phyloP scores from a whole-genome alignment of 2,329 filamentous ascomycete species.

The Fusarium compactum region DNA sequence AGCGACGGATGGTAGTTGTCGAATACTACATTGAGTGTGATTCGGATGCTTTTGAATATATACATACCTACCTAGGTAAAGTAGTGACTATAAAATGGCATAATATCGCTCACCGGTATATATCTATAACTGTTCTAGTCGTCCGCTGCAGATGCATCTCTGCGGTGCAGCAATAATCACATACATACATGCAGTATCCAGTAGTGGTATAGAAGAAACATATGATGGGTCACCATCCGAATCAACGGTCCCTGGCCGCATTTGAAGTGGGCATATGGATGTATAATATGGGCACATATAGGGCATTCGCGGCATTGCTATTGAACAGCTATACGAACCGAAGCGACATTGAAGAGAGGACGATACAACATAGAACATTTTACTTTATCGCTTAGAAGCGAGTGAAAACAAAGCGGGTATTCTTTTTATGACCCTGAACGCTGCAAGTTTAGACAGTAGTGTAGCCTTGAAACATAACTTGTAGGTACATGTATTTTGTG shows the following conservation, averaged over 20 bases:
- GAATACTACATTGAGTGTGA: conserved; percentile 6
- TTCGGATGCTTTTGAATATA: conserved; percentile 4
- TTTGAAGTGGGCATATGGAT: conserved; percentile 1
- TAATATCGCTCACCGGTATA: conserved; percentile 4
- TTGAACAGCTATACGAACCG: conserved; percentile 4
- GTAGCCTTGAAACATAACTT: neutral
- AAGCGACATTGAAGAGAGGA: conserved; percentile 25
- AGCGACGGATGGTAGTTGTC: conserved; percentile 1
- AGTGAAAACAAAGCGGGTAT: conserved; percentile 2
- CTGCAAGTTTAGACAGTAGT: neutral
- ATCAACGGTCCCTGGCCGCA: conserved; percentile 31
- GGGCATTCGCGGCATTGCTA: conserved; percentile 13
- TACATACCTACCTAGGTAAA: neutral
- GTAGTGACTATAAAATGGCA: conserved; percentile 4
- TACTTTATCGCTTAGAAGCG: conserved; percentile 9
- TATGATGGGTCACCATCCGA: conserved; percentile 25
- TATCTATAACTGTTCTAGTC: conserved; percentile 1
- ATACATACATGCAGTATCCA: neutral
- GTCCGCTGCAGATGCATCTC: conserved; percentile 1
- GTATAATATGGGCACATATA: conserved; percentile 43
- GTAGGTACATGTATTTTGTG: neutral
- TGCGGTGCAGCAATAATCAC: conserved; percentile 1
- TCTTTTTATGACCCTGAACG: neutral
- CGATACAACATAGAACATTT: conserved; percentile 22
- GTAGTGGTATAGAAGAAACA: conserved; percentile 3